These are phyloP conservation scores for Nepenthes mirabilis DNA, from an alignment of 148 eudicot genomes.

Conservation along the genomic window DNA sequence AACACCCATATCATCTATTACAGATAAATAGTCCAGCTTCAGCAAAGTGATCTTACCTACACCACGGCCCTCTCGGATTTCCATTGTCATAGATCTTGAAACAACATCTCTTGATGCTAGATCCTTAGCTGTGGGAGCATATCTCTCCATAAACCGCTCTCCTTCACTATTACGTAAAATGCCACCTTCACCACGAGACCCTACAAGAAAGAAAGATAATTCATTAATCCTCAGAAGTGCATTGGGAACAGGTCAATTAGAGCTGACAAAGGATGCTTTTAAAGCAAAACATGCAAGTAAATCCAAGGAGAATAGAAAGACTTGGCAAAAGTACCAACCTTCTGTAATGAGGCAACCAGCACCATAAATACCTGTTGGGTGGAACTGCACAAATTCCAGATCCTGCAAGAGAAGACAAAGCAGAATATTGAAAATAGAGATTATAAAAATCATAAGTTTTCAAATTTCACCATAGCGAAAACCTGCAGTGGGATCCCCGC, in stretches of 20 bases:
- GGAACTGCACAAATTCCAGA: conserved; percentile 96
- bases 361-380: conserved; percentile 97
- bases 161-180: conserved; percentile 93
- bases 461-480: not conserved
- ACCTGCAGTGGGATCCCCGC: conserved; percentile 92
- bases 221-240: not conserved
- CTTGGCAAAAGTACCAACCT: conserved; percentile 30
- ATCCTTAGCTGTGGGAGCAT: conserved; percentile 99
- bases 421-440: not conserved
- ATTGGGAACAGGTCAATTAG: not conserved
- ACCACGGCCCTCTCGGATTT: conserved; percentile 99
- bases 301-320: not conserved
- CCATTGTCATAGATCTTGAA: conserved; percentile 99
- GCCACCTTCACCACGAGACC: conserved; percentile 99
- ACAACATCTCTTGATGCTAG: conserved; percentile 98
- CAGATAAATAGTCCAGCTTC: not conserved
- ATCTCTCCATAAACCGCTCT: conserved; percentile 97
- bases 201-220: conserved; percentile 23
- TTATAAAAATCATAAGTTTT: not conserved
- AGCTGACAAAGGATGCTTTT: not conserved
- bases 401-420: conserved; percentile 41
- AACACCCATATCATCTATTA: not conserved
- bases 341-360: conserved; percentile 97
- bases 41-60: conserved; percentile 51
- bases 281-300: too few species aligned